phyloP scores from a whole-genome alignment of 306 rosid species.

The Citrullus amarus region DNA sequence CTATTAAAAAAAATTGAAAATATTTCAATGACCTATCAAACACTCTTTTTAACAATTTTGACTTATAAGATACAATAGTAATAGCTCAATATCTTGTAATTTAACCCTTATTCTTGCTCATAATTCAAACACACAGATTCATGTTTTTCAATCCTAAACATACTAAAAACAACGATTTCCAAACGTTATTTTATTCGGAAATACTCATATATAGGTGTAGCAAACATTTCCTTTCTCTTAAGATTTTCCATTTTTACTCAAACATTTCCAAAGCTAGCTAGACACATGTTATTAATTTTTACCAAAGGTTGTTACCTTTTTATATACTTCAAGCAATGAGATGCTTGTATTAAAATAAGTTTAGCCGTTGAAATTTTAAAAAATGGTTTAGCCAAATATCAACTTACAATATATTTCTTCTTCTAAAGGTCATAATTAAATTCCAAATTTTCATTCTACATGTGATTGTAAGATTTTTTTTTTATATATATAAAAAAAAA shows the following conservation, averaged over 20 bases:
- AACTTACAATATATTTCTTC: no score
- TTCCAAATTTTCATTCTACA: no score
- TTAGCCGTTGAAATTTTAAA: not conserved
- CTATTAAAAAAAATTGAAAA: no score
- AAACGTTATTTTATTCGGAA: not conserved
- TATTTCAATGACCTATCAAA: not conserved
- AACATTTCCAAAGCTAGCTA: not conserved
- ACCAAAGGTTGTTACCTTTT: not conserved
- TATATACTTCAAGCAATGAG: not conserved
- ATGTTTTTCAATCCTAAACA: not conserved
- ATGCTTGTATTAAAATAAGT: not conserved
- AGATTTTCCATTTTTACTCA: not conserved
- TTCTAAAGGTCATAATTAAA: no score
- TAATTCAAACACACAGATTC: not conserved
- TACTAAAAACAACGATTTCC: not conserved
- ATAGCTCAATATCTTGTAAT: not conserved
- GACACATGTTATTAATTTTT: not conserved
- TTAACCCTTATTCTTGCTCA: not conserved
- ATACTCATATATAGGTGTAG: not conserved
- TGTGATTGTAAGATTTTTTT: no score
- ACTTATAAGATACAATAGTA: not conserved
- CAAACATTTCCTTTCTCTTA: not conserved
- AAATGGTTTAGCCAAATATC: no score
- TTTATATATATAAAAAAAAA: no score
- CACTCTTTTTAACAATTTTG: no score